Evolutionary conservation across 257 asterid genomes (phyloP).

Genomic region (Nicotiana tabacum): DNA sequence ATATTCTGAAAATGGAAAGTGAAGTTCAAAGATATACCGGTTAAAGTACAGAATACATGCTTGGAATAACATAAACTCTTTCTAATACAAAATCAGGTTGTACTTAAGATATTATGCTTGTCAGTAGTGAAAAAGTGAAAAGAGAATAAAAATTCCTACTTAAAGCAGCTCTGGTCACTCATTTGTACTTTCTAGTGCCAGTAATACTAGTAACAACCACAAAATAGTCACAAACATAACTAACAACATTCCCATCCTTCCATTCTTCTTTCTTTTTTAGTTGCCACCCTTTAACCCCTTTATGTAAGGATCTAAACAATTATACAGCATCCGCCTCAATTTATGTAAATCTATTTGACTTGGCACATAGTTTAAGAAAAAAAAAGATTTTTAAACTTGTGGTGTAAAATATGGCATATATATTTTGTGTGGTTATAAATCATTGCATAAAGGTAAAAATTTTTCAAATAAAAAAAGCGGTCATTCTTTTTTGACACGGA

Average conservation of each 20-base stretch:
- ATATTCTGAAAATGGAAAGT: neutral
- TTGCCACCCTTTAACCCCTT: neutral
- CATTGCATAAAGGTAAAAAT: too few relatives aligned
- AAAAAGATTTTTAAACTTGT: too few relatives aligned
- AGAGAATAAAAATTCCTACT: neutral
- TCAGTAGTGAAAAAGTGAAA: neutral
- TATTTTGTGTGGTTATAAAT: too few relatives aligned
- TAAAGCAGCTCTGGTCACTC: slow-evolving; percentile 7
- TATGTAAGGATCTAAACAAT: too few relatives aligned
- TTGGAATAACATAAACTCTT: neutral
- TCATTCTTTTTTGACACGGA: too few relatives aligned
- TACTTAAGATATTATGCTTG: neutral
- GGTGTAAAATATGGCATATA: too few relatives aligned
- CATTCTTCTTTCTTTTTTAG: neutral
- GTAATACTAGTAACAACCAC: slow-evolving; percentile 1
- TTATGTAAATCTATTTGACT: too few relatives aligned
- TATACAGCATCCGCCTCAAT: rapidly evolving
- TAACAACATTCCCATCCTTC: neutral
- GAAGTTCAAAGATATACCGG: neutral
- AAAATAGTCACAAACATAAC: neutral
- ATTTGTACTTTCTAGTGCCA: slow-evolving; percentile 3
- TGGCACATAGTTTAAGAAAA: too few relatives aligned
- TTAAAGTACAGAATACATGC: neutral
- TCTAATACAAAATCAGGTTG: neutral
- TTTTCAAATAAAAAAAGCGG: too few relatives aligned